These are phyloP conservation scores for Blastocladiella emersonii DNA, from an alignment of 371 early-diverging fungal genomes.

Conservation along the genomic window DNA sequence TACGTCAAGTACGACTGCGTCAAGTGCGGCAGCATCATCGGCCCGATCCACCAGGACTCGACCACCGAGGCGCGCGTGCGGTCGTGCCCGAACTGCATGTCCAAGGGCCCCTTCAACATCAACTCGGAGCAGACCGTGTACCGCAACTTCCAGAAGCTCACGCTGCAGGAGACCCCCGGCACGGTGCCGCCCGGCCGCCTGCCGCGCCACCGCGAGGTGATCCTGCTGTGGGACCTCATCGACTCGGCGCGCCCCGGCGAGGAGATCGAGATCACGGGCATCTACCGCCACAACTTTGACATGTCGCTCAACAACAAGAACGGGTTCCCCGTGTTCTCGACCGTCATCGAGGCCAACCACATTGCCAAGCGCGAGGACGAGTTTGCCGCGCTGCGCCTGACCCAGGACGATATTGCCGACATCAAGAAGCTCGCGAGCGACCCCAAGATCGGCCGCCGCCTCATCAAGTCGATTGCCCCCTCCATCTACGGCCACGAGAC, in stretches of 20 bases:
- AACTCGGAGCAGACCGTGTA: slow-evolving; percentile 93
- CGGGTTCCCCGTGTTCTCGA: slow-evolving; percentile 96
- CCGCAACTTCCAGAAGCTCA: slow-evolving; percentile 95
- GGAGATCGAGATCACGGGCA: slow-evolving; percentile 94
- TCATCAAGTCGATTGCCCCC: slow-evolving; percentile 95
- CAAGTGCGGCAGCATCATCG: slow-evolving; percentile 87
- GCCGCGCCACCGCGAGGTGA: slow-evolving; percentile 91
- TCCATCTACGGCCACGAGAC: slow-evolving; percentile 98
- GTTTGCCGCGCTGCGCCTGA: slow-evolving; percentile 65
- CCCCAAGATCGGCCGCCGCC: slow-evolving; percentile 57
- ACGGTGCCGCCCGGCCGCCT: slow-evolving; percentile 94
- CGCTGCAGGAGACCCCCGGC: slow-evolving; percentile 97
- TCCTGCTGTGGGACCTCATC: slow-evolving; percentile 94
- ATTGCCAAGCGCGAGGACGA: slow-evolving; percentile 77
- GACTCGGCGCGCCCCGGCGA: slow-evolving; percentile 97
- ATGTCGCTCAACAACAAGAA: slow-evolving; percentile 77
- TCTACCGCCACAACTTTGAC: slow-evolving; percentile 94
- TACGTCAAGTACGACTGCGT: slow-evolving; percentile 95
- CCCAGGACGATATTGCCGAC: slow-evolving; percentile 81
- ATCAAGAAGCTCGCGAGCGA: slow-evolving; percentile 70
- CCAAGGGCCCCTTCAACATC: slow-evolving; percentile 81
- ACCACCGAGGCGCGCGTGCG: slow-evolving; percentile 70
- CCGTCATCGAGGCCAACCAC: slow-evolving; percentile 91
- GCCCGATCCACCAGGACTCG: slow-evolving; percentile 92
- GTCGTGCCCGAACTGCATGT: slow-evolving; percentile 88